A percentile compares a stretch with the other conserved stretches of the same genome.
Evolutionary conservation across 768 basidiomycete genomes (phyloP).

Genomic region (Boletus bicolor): DNA sequence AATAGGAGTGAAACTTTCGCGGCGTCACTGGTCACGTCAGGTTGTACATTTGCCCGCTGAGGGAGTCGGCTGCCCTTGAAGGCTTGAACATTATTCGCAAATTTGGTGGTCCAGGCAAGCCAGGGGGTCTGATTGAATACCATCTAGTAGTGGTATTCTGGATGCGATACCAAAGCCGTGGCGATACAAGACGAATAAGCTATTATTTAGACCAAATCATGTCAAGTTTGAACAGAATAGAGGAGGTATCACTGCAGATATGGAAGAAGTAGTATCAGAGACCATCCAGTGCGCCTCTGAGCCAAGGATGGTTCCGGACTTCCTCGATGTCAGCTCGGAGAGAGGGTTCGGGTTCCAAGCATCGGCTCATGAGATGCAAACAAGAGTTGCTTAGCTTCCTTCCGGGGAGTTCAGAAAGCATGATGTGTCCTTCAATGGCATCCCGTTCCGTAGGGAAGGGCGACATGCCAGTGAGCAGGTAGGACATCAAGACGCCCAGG

Average conservation of each 20-base stretch:
- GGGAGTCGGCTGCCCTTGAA: background rate
- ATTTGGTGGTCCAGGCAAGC: background rate
- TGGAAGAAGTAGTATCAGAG: conserved; percentile 8
- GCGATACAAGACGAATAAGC: conserved; percentile 16
- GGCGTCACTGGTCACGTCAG: background rate
- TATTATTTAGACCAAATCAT: conserved; percentile 5
- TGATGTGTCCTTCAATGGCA: conserved; percentile 63
- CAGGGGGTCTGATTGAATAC: background rate
- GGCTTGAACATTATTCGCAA: background rate
- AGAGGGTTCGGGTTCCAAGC: conserved; percentile 81
- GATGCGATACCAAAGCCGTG: background rate
- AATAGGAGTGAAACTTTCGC: background rate
- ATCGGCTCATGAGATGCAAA: conserved; percentile 64
- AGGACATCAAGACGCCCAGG: conserved; percentile 91
- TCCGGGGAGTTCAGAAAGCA: conserved; percentile 42
- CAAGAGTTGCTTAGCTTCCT: conserved; percentile 44
- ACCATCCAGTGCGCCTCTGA: conserved; percentile 34
- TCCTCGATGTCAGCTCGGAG: conserved; percentile 79
- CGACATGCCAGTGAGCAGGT: conserved; percentile 87
- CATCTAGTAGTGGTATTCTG: background rate
- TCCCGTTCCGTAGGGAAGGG: conserved; percentile 89
- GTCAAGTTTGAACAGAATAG: conserved; percentile 4
- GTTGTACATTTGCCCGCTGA: background rate
- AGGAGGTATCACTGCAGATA: conserved; percentile 8
- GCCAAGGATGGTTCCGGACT: conserved; percentile 84